Evolutionary conservation across 129 eudicot species (phyloP).

Genomic region (Tanacetum coccineum): DNA sequence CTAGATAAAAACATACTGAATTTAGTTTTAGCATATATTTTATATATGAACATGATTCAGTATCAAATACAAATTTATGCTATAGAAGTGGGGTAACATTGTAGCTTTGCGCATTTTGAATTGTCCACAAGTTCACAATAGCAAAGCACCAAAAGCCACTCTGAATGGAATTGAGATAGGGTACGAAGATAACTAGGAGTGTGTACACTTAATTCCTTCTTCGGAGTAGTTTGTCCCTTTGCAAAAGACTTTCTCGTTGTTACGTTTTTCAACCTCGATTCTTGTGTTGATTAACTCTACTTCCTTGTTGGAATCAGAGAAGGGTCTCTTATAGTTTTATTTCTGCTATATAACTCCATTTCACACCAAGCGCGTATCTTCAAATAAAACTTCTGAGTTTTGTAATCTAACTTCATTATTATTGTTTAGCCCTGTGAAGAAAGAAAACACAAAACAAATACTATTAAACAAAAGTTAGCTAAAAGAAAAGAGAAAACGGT

Average conservation of each 20-base stretch:
- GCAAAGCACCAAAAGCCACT: slow-evolving; percentile 87
- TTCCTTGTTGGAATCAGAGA: slow-evolving; percentile 9
- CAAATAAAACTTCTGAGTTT: slow-evolving; percentile 4
- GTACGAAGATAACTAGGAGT: slow-evolving; percentile 66
- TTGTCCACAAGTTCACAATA: slow-evolving; percentile 77
- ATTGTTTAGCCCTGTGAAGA: slow-evolving; percentile 21
- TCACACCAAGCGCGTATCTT: slow-evolving; percentile 20
- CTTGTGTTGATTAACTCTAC: slow-evolving; percentile 3
- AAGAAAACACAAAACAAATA: not conserved
- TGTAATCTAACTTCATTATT: not conserved
- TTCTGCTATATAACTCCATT: not conserved
- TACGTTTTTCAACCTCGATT: slow-evolving; percentile 18
- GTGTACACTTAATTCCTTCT: slow-evolving; percentile 33
- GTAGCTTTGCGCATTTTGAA: slow-evolving; percentile 74
- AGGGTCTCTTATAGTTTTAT: no score
- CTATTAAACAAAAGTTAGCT: no score
- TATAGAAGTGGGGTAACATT: slow-evolving; percentile 23
- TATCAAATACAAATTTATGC: no score
- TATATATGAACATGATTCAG: no score
- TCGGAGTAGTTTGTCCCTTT: slow-evolving; percentile 9
- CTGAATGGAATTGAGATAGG: slow-evolving; percentile 70
- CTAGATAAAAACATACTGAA: not conserved
- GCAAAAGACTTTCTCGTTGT: slow-evolving; percentile 6
- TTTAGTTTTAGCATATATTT: not conserved
- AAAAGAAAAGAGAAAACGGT: no score